Conservation (phyloP, 257 asterid genomes). For the Nicotiana knightiana region DNA sequence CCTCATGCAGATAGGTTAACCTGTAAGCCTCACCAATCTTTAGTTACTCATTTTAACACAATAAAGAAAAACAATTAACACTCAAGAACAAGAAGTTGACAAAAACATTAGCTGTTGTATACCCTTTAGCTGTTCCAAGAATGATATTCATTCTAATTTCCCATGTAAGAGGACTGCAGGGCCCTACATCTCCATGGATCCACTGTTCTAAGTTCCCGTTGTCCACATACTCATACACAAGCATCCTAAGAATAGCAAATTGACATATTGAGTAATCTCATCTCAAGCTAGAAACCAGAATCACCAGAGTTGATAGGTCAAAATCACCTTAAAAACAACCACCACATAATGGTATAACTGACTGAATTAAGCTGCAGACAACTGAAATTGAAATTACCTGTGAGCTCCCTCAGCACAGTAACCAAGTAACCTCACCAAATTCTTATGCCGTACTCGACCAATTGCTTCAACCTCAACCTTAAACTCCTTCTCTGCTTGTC, state of each 20-base stretch:
- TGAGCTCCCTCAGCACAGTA: slow-evolving; percentile 95
- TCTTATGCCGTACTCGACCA: slow-evolving; percentile 89
- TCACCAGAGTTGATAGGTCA: not conserved
- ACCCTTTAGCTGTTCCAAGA: slow-evolving; percentile 96
- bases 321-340: not conserved
- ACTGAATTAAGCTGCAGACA: not conserved
- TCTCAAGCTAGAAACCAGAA: not conserved
- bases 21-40: slow-evolving; percentile 28
- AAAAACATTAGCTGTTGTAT: slow-evolving; percentile 2
- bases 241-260: slow-evolving; percentile 47
- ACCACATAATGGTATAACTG: not conserved
- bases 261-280: not conserved
- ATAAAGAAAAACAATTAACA: not conserved
- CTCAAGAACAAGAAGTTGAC: not conserved
- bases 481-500: slow-evolving; percentile 93
- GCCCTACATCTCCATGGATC: slow-evolving; percentile 95
- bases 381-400: slow-evolving; percentile 37
- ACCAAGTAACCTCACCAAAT: slow-evolving; percentile 85
- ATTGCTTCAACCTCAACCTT: slow-evolving; percentile 94
- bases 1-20: slow-evolving; percentile 81
- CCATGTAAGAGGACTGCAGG: slow-evolving; percentile 83
- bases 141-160: slow-evolving; percentile 81
- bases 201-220: slow-evolving; percentile 91
- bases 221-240: slow-evolving; percentile 80
- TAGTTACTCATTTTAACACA: slow-evolving; percentile 4